Evolutionary conservation across 805 yeast genomes (phyloP), one percentile per base, ranked within the genome.

Genomic region (Schwanniomyces yamadae): DNA sequence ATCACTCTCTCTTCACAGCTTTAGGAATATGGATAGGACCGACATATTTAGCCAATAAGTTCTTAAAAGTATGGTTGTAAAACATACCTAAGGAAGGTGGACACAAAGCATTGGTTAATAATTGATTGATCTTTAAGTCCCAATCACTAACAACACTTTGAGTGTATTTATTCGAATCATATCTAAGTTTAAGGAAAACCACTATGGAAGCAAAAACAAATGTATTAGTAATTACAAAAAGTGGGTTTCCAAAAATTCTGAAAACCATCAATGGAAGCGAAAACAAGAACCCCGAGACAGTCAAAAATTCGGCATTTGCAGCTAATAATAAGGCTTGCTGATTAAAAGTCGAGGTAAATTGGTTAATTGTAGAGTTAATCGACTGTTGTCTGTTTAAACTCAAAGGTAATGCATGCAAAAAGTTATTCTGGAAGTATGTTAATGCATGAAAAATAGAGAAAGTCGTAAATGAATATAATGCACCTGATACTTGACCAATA

Each of bases 71-170:
- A 4, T 21, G 38, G 9, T 46, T 42, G 42, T 62, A 62, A 6
- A 53, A 30, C 11, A 20, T 22, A 21, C 31, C 32, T 15, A 45
- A 38, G 26, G 36, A 48, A 4, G 55, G 45, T 27, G 39, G 40
- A 39, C 31, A 23, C 17, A 33, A 25, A 40, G 36, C 32, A 20
- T 48, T 41, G 8, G 31, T 20, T 35, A 50, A 56, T 17, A 38
- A 41, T 23, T 37, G 42, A 39, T 64, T 71, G 13, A 71, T 50
- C 42, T 58, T 63, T 37, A 55, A 47, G 39, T 79, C 75, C 46
- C 72, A 70, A 34, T 71, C 71, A 10, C 60, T 59, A 29, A 80
- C 56, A 6, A 80, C 57, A 6, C 60, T 41, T 39, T 54, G 55
- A 13, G 69, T 57, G 43, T 55, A 61, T 40, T 49, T 52, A 38